These are phyloP conservation scores for Acrocalymma vagum DNA, from an alignment of 2,329 filamentous ascomycete genomes.

Conservation along the genomic window DNA sequence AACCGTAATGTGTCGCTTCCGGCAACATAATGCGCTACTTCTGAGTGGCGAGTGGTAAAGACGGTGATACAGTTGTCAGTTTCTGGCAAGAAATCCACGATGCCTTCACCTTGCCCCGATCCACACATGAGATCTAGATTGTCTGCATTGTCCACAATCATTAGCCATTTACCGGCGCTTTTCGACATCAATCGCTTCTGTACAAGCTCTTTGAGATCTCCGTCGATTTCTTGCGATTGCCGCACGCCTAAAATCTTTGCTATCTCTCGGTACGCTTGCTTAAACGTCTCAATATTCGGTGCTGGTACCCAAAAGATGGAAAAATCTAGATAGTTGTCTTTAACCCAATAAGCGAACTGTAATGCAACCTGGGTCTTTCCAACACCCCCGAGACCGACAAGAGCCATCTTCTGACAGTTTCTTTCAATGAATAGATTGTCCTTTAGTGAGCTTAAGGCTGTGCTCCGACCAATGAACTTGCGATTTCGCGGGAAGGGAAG, in stretches of 20 bases:
- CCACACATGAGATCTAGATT: background rate
- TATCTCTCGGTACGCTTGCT: conserved; percentile 10
- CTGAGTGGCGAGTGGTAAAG: too few species aligned
- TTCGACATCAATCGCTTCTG: background rate
- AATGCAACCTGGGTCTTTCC: conserved; percentile 37
- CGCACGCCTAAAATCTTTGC: background rate
- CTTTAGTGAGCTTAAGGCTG: conserved; percentile 19
- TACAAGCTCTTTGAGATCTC: background rate
- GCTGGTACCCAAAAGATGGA: conserved; percentile 28
- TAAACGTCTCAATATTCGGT: conserved; percentile 17
- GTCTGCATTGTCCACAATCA: conserved; percentile 5
- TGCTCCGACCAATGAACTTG: conserved; percentile 4
- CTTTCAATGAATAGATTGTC: conserved; percentile 15
- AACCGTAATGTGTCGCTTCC: too few species aligned
- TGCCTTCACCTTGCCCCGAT: too few species aligned
- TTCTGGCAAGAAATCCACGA: too few species aligned
- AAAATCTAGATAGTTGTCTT: conserved; percentile 11
- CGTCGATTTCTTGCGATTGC: background rate
- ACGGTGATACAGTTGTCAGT: too few species aligned
- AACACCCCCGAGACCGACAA: conserved; percentile 13
- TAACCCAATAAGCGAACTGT: conserved; percentile 29
- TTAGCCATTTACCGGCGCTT: conserved; percentile 10
- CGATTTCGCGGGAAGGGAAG: conserved; percentile 5
- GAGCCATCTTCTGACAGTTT: conserved; percentile 21
- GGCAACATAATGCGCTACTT: too few species aligned